phyloP scores from a whole-genome alignment of 2,329 filamentous ascomycete species.

The Aspergillus puulaauensis region DNA sequence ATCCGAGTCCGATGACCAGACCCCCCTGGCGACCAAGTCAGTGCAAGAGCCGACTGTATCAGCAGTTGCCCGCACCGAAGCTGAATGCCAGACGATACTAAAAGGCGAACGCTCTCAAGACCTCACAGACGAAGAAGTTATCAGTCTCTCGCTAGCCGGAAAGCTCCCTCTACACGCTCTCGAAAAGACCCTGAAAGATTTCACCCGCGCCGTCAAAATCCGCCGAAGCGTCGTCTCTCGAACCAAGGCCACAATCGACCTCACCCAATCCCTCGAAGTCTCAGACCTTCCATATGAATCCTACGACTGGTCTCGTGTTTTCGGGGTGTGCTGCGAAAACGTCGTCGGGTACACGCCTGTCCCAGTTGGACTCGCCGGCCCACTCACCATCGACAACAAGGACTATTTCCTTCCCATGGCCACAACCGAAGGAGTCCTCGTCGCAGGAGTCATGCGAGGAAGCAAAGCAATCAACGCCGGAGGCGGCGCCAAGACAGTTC shows the following conservation, averaged over 20 bases:
- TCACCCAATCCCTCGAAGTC: constrained; percentile 72
- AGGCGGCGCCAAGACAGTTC: constrained; percentile 84
- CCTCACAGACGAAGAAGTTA: constrained; percentile 80
- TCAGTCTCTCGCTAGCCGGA: constrained; percentile 78
- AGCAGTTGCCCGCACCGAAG: constrained; percentile 39
- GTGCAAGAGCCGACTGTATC: constrained; percentile 43
- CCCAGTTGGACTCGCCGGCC: constrained; percentile 90
- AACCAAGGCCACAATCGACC: constrained; percentile 74
- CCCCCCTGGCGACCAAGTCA: constrained; percentile 49
- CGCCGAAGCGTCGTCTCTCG: constrained; percentile 83
- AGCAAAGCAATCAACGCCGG: constrained; percentile 98
- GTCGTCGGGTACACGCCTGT: constrained; percentile 94
- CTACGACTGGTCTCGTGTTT: constrained; percentile 94
- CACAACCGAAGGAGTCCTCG: constrained; percentile 94
- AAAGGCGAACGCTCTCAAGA: constrained; percentile 75
- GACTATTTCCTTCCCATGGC: constrained; percentile 98
- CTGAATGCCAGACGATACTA: constrained; percentile 74
- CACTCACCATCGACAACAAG: constrained; percentile 87
- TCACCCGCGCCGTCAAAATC: constrained; percentile 88
- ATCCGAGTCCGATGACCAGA: too few relatives aligned
- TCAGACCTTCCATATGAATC: constrained; percentile 86
- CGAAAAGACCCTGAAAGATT: constrained; percentile 84
- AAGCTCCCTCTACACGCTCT: constrained; percentile 94
- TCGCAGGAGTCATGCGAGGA: constrained; percentile 88
- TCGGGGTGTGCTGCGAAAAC: constrained; percentile 97